phyloP scores from a whole-genome alignment of 208 protist genomes.

The Trypanosoma melophagium region DNA sequence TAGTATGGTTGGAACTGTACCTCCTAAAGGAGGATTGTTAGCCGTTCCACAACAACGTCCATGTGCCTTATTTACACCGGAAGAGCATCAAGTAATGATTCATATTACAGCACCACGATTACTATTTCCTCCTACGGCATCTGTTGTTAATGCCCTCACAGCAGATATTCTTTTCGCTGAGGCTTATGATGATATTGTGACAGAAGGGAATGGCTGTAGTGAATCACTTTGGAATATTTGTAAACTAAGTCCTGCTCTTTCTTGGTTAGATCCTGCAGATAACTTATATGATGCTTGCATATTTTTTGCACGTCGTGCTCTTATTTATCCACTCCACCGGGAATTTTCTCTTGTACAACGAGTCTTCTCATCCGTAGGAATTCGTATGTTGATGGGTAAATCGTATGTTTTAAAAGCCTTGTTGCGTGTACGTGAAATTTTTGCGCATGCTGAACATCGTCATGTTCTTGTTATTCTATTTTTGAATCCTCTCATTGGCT shows the following conservation, averaged over 20 bases:
- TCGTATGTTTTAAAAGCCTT: constrained; percentile 70
- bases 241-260: constrained; percentile 79
- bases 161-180: constrained; percentile 83
- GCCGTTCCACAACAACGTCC: constrained; percentile 57
- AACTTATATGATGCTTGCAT: constrained; percentile 79
- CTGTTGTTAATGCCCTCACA: constrained; percentile 62
- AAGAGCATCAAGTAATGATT: constrained; percentile 56
- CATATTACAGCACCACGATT: constrained; percentile 46
- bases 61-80: constrained; percentile 40
- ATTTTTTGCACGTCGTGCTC: constrained; percentile 69
- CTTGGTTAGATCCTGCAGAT: constrained; percentile 76
- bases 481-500: constrained; percentile 72
- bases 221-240: constrained; percentile 91
- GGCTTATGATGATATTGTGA: constrained; percentile 88
- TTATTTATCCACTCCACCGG: constrained; percentile 86
- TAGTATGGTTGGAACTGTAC: background rate
- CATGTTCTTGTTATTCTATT: constrained; percentile 80
- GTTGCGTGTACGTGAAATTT: constrained; percentile 65
- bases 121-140: constrained; percentile 51
- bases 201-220: constrained; percentile 78
- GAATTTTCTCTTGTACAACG: constrained; percentile 78
- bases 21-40: constrained; percentile 14
- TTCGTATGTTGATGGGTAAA: constrained; percentile 70
- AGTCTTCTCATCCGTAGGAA: constrained; percentile 66
- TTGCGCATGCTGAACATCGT: constrained; percentile 80